Evolutionary conservation across 805 yeast species (phyloP).

Genomic region (Saturnispora serradocipensis): DNA sequence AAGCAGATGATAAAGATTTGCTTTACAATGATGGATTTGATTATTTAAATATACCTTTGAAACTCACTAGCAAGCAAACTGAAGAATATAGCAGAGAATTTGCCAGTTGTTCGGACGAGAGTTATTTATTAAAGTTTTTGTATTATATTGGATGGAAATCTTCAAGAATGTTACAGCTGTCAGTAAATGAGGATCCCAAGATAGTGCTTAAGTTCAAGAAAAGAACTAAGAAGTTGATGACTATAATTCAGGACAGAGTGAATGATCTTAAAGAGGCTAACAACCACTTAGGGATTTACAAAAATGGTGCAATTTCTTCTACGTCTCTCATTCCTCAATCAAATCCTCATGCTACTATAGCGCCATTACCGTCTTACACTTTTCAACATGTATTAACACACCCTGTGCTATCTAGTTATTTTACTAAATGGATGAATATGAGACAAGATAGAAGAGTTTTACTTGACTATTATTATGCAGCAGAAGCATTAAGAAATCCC

Average conservation of each 20-base stretch:
- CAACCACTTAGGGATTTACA: not conserved
- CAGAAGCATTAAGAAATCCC: slow-evolving; percentile 65
- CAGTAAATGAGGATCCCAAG: slow-evolving; percentile 9
- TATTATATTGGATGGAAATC: slow-evolving; percentile 2
- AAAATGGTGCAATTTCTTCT: not conserved
- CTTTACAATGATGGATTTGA: not conserved
- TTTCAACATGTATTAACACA: slow-evolving; percentile 7
- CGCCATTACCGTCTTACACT: slow-evolving; percentile 1
- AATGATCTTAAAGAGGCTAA: not conserved
- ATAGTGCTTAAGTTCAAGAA: slow-evolving; percentile 7
- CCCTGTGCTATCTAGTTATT: slow-evolving; percentile 29
- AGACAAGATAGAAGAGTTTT: slow-evolving; percentile 33
- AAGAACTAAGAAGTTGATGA: slow-evolving; percentile 2
- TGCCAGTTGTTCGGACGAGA: not conserved
- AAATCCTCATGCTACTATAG: not conserved
- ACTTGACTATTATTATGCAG: slow-evolving; percentile 57
- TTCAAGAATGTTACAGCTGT: slow-evolving; percentile 1
- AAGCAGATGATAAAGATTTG: not conserved
- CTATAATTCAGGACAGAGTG: not conserved
- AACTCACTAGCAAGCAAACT: not conserved
- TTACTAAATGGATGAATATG: slow-evolving; percentile 49
- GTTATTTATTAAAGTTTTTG: slow-evolving; percentile 1
- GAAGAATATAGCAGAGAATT: not conserved
- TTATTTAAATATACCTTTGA: not conserved
- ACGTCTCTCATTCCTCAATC: not conserved